These are phyloP conservation scores for Metarhizium anisopliae DNA, from an alignment of 2,329 filamentous ascomycete species.

Conservation along the genomic window DNA sequence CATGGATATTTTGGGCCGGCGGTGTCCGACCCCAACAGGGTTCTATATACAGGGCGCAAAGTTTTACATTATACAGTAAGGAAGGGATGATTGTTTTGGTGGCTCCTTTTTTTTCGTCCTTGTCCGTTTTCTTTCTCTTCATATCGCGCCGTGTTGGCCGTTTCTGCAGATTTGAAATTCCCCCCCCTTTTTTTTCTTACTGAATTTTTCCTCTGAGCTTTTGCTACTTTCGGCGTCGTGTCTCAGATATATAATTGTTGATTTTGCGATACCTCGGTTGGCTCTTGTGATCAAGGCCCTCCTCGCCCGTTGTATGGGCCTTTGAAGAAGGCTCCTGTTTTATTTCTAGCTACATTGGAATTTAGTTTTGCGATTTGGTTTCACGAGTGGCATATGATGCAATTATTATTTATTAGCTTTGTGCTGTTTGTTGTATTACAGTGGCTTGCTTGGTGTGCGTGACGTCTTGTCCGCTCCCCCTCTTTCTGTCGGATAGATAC, in stretches of 20 bases:
- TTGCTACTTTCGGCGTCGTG: neutral
- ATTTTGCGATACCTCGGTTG: slow-evolving; percentile 11
- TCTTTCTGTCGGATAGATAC: no score
- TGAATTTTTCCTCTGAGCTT: neutral
- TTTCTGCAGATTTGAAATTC: neutral
- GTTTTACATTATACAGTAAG: slow-evolving; percentile 5
- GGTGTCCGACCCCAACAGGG: slow-evolving; percentile 2
- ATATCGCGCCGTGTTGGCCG: neutral
- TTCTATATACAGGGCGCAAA: slow-evolving; percentile 2
- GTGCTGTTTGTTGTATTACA: neutral
- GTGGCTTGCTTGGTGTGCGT: neutral
- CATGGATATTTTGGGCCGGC: neutral
- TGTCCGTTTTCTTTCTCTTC: neutral
- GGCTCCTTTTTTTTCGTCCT: neutral
- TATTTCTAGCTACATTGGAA: neutral
- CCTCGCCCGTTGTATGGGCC: slow-evolving; percentile 1
- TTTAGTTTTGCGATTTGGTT: neutral
- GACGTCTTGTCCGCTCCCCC: neutral
- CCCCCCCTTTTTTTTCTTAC: neutral
- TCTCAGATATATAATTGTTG: slow-evolving; percentile 2
- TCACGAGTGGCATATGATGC: neutral
- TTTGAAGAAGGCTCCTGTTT: neutral
- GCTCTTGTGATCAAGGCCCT: slow-evolving; percentile 7
- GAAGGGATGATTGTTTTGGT: slow-evolving; percentile 3
- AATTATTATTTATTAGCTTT: neutral